Evolutionary conservation across 1,284 basidiomycete species (phyloP).

Genomic region (Tilletiopsis washingtonensis): DNA sequence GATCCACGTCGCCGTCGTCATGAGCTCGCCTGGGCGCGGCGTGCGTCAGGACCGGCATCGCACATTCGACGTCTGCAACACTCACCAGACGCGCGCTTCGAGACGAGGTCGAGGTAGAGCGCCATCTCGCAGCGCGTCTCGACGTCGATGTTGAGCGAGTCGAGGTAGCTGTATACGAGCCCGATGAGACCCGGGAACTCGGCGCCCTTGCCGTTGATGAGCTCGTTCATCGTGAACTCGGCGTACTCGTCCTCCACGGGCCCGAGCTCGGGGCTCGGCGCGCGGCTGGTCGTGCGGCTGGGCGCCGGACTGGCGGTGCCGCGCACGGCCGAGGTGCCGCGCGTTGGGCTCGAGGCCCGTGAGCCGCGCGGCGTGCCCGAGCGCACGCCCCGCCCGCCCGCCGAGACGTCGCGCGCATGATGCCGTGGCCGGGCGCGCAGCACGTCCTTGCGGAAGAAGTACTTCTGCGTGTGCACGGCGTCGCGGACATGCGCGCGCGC

Average conservation of each 20-base stretch:
- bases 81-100: slow-evolving; percentile 70
- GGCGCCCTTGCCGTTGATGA: slow-evolving; percentile 76
- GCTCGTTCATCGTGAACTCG: slow-evolving; percentile 85
- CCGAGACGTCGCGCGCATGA: slow-evolving; percentile 19
- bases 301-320: neutral
- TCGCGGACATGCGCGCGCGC: slow-evolving; percentile 74
- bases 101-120: slow-evolving; percentile 38
- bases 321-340: neutral
- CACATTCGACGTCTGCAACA: too few relatives aligned
- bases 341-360: neutral
- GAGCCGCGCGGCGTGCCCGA: neutral
- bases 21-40: slow-evolving; percentile 55
- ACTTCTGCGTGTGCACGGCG: slow-evolving; percentile 65
- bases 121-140: slow-evolving; percentile 62
- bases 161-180: slow-evolving; percentile 77
- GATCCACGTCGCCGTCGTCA: slow-evolving; percentile 88
- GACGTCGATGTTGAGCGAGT: slow-evolving; percentile 71
- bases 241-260: slow-evolving; percentile 69
- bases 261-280: slow-evolving; percentile 5
- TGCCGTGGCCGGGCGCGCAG: slow-evolving; percentile 52
- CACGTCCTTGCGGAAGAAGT: slow-evolving; percentile 83
- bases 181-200: slow-evolving; percentile 77
- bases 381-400: too few relatives aligned
- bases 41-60: slow-evolving; percentile 1
- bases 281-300: slow-evolving; percentile 2